Evolutionary conservation across 805 yeast species (phyloP), one percentile per base, ranked within the genome.

Genomic region (Torulaspora indica): DNA sequence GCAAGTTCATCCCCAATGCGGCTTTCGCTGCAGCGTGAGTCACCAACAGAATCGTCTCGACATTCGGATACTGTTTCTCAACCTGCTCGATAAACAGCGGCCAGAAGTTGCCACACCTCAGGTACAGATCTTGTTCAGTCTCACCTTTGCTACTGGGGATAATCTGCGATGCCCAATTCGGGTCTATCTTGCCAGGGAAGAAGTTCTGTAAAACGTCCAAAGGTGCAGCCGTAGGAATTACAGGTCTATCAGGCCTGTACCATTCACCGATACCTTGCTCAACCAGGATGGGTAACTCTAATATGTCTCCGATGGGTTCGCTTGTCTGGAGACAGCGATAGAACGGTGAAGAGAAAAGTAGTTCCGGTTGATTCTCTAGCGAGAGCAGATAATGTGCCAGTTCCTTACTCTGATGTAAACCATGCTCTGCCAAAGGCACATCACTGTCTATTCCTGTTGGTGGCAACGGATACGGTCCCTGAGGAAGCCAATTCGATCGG

Each of bases 11-110:
- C 3, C 96, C 96, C 13, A 91, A 68, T 0, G 95, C 90, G 48
- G 89, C 87, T 62, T 88, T 87, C 4, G 95, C 76, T 3, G 98
- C 97, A 1, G 98, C 98, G 66, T 93, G 98, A 3, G 95, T 81
- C 22, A 87, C 81, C n/a, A 91, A 67, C 17, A 93, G 56, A 6
- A 93, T 69, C 0, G 79, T 71, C 29, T 80, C 78, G 25, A 79
- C 69, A 1, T 78, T 68, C 0, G 95, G 95, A 55, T 67, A 75
- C 47, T 73, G 67, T 6, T 56, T 46, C 50, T 82, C 83, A 42
- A 86, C 71, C 40, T 67, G 70, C 1, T 81, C 77, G 2, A 87
- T 63, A 53, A 91, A 79, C 28, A 58, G 58, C 0, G 61, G 50
- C 73, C 90, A 70, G 47, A 87, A 83, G 6, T 43, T 33, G 17